Evolutionary conservation across 495 filamentous ascomycete genomes (phyloP).

Genomic region (Copromyces sp.): DNA sequence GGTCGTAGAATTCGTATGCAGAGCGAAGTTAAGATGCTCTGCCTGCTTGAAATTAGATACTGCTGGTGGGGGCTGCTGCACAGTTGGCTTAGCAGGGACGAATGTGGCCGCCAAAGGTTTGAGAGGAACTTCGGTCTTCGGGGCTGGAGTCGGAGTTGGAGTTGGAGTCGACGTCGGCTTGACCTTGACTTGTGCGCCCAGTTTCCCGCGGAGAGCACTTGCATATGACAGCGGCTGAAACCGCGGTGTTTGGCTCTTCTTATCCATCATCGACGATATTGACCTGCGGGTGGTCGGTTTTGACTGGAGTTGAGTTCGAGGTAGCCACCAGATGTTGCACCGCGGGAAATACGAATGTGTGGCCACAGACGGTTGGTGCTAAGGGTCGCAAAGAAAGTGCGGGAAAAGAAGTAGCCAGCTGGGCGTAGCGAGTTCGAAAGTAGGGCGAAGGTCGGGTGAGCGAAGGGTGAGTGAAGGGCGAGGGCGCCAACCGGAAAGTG

Average conservation of each 20-base stretch:
- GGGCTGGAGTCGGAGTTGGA: not conserved
- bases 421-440: not conserved
- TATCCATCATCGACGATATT: not conserved
- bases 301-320: not conserved
- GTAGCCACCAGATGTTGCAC: not conserved
- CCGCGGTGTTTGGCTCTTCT: not conserved
- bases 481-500: not conserved
- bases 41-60: not conserved
- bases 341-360: not conserved
- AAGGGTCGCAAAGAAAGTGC: not conserved
- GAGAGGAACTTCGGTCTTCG: not conserved
- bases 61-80: not conserved
- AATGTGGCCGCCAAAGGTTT: not conserved
- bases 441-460: not conserved
- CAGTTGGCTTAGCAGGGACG: not conserved
- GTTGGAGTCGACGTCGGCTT: not conserved
- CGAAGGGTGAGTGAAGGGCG: not conserved
- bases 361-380: not conserved
- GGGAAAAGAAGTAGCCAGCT: not conserved
- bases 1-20: not conserved
- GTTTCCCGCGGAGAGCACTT: not conserved
- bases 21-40: not conserved
- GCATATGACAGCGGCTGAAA: not conserved
- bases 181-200: not conserved
- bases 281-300: not conserved